Base-by-base conservation (phyloP, 768 basidiomycete species). In the Psilocybe cubensis region DNA sequence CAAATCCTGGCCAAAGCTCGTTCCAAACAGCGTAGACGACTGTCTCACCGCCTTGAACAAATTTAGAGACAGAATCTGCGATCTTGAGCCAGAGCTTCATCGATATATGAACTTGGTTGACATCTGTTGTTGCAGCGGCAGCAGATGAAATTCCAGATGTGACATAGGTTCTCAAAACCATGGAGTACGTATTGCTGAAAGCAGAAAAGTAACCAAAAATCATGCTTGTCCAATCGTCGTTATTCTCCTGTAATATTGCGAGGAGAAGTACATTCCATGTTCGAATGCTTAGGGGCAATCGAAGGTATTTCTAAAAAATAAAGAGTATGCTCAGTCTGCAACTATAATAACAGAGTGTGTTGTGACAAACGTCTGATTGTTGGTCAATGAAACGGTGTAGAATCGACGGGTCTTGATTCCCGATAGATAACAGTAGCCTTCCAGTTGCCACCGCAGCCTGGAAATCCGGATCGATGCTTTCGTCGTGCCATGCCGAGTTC, bases 1-100 rank as follows among this genome's bases (percentile, higher is more conserved):
- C 86, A 54, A 89, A 89, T 1, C 86, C 79, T 1, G 88, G 83
- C 89, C 89, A 92, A 7, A 92, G 68, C 63, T 89, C 86, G 63
- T 89, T 90, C 90, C 90, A 92, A 9, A 91, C 77, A 40, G 69
- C 72, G 38, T 75, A 69, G 20, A 79, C 67, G 17, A 72, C 58
- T 28, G 60, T 62, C 53, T 75, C 74, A n/a, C 67, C 70, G 14
- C 58, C 65, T 21, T 72, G 62, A 18, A 63, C 68, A 18, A 45
- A 54, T 43, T 57, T 56, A 2, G 73, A 72, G 40, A 70, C 65
- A 59, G 71, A 80, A 51, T 77, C 74, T 1, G 81, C 83, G 11
- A 90, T 70, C 57, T 90, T 70, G 8, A 92, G 66, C 90, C 90
- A 92, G 1, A 89, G 70, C 64, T 89, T 90, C 64, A 90, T 80